phyloP scores from a whole-genome alignment of 352 stramenopile species.

The Blastocystis sp. region DNA sequence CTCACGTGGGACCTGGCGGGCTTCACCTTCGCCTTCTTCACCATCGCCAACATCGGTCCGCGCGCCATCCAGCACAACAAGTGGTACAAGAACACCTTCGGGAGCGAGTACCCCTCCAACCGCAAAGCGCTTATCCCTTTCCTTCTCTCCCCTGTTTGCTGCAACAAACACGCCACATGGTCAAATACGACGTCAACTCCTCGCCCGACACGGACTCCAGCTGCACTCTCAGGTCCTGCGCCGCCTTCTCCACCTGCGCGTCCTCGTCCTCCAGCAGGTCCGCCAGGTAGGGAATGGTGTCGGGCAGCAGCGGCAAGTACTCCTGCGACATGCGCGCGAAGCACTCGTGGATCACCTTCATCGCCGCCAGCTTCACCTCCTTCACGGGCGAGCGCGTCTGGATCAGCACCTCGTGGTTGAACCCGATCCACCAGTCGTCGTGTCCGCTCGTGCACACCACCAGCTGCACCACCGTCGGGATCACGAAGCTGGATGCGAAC shows the following conservation, averaged over 20 bases:
- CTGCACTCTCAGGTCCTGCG: constrained; percentile 60
- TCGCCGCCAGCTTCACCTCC: constrained; percentile 52
- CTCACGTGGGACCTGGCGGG: constrained; percentile 70
- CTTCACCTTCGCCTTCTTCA: constrained; percentile 76
- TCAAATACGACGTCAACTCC: constrained; percentile 63
- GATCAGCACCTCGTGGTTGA: constrained; percentile 66
- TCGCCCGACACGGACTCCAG: constrained; percentile 61
- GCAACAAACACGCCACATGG: constrained; percentile 58
- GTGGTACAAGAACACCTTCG: constrained; percentile 78
- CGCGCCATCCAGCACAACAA: constrained; percentile 76
- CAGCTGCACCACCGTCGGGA: constrained; percentile 50
- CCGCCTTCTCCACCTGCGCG: constrained; percentile 59
- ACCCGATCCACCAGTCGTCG: constrained; percentile 62
- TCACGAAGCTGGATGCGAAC: constrained; percentile 35
- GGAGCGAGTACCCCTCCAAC: constrained; percentile 73
- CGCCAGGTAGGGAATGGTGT: constrained; percentile 67
- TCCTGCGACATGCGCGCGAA: constrained; percentile 67
- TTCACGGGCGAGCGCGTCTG: constrained; percentile 49
- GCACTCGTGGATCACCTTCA: constrained; percentile 66
- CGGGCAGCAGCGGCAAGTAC: constrained; percentile 62
- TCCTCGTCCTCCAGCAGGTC: constrained; percentile 68
- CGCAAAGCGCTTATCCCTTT: constrained; percentile 78
- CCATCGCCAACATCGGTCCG: constrained; percentile 76
- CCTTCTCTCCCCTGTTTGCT: constrained; percentile 73
- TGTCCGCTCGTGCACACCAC: constrained; percentile 62